These are phyloP conservation scores for Penicillium frequentans DNA, from an alignment of 2,329 filamentous ascomycete genomes.

Conservation along the genomic window DNA sequence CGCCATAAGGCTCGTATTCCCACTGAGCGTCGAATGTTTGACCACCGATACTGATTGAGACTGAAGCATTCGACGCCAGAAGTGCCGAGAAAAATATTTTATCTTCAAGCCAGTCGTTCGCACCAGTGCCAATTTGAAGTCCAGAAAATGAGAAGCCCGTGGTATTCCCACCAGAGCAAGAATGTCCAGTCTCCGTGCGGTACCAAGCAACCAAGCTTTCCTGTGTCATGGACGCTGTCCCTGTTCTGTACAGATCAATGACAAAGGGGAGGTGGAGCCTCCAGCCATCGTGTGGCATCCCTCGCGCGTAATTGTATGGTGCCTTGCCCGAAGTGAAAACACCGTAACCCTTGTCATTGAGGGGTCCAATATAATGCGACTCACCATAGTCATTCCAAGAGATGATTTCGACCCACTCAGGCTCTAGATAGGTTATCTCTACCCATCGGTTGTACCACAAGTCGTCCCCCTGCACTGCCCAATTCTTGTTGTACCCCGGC, in stretches of 20 bases:
- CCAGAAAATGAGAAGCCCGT: not conserved
- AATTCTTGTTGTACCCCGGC: slow-evolving; percentile 59
- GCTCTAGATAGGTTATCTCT: slow-evolving; percentile 36
- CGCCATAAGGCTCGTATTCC: slow-evolving; percentile 27
- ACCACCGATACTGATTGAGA: slow-evolving; percentile 36
- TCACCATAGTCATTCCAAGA: slow-evolving; percentile 64
- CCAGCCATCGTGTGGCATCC: slow-evolving; percentile 35
- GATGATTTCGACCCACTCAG: slow-evolving; percentile 44
- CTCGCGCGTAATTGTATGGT: slow-evolving; percentile 37
- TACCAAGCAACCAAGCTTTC: slow-evolving; percentile 16
- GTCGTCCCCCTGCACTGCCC: slow-evolving; percentile 62
- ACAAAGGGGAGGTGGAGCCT: slow-evolving; percentile 33
- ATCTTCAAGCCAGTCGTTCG: slow-evolving; percentile 10
- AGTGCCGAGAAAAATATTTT: slow-evolving; percentile 35
- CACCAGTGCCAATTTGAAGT: not conserved
- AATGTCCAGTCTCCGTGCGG: slow-evolving; percentile 2
- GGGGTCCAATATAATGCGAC: slow-evolving; percentile 57
- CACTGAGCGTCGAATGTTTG: slow-evolving; percentile 19
- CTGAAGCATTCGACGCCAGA: slow-evolving; percentile 30
- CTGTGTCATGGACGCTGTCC: slow-evolving; percentile 17
- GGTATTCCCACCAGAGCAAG: slow-evolving; percentile 10
- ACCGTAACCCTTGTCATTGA: slow-evolving; percentile 35
- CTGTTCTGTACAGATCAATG: slow-evolving; percentile 38
- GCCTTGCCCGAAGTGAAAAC: slow-evolving; percentile 31
- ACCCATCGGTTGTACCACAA: slow-evolving; percentile 63